phyloP scores from a whole-genome alignment of 2,329 filamentous ascomycete genomes.

The Pseudofabraea citricarpa region DNA sequence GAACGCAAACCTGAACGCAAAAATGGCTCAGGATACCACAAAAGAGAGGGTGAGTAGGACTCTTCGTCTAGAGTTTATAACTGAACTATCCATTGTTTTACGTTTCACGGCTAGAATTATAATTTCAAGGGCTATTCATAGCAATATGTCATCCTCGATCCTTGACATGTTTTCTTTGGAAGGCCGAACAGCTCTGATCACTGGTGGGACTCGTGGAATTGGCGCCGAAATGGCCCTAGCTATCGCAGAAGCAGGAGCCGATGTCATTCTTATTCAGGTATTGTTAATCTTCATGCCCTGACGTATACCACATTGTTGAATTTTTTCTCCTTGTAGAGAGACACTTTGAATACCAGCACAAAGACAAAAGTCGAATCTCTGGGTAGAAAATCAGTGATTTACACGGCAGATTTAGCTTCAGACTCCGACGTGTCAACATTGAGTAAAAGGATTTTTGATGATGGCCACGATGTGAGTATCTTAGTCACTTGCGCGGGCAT shows the following conservation, averaged over 20 bases:
- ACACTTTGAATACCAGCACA: constrained; percentile 34
- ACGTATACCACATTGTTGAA: background rate
- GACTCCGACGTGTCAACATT: constrained; percentile 50
- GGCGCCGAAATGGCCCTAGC: constrained; percentile 20
- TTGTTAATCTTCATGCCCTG: background rate
- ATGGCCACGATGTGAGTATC: constrained; percentile 65
- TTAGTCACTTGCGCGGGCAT: constrained; percentile 85
- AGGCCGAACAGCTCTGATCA: constrained; percentile 24
- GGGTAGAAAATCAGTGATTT: constrained; percentile 59
- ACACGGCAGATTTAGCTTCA: constrained; percentile 61
- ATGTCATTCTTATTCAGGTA: constrained; percentile 25
- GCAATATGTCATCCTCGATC: constrained; percentile 1
- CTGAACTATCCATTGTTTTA: too few species aligned
- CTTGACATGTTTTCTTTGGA: constrained; percentile 15
- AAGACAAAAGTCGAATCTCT: constrained; percentile 55
- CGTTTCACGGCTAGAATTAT: too few species aligned
- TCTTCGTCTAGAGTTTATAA: too few species aligned
- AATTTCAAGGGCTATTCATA: too few species aligned
- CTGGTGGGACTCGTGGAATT: constrained; percentile 23
- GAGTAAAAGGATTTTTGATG: constrained; percentile 50
- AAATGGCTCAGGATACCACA: too few species aligned
- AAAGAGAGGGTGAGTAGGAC: too few species aligned
- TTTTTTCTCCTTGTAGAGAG: background rate
- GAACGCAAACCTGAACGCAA: too few species aligned
- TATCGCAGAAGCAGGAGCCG: constrained; percentile 23